A percentile compares a stretch with the other conserved stretches of the same genome.
Evolutionary conservation across 2,329 filamentous ascomycete genomes (phyloP).

Genomic region (Metarhizium brunneum): DNA sequence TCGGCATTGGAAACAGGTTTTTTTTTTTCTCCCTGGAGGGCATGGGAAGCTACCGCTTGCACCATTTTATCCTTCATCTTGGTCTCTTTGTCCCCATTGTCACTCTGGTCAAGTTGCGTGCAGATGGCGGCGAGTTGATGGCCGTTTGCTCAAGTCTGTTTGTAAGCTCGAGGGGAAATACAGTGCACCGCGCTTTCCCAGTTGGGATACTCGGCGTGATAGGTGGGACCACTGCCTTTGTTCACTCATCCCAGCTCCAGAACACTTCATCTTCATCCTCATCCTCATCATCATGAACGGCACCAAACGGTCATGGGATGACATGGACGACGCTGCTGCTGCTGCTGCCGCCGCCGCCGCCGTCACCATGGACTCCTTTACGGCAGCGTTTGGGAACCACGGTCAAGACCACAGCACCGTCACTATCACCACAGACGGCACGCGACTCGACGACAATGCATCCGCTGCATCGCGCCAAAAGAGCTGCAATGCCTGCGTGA

Average conservation of each 20-base stretch:
- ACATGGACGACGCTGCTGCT: constrained; percentile 3
- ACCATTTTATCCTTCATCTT: no score
- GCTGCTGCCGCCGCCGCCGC: neutral
- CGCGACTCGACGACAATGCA: constrained; percentile 19
- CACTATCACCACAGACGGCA: constrained; percentile 5
- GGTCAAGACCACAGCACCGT: neutral
- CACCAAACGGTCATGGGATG: constrained; percentile 4
- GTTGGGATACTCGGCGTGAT: no score
- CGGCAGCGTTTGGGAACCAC: neutral
- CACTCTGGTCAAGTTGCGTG: no score
- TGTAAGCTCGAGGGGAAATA: neutral
- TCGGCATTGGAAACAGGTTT: neutral
- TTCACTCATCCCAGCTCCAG: neutral
- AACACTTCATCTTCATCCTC: neutral
- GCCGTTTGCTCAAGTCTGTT: no score
- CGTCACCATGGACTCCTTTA: neutral
- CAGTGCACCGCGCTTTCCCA: no score
- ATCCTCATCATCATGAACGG: neutral
- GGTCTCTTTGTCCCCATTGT: no score
- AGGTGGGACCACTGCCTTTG: no score
- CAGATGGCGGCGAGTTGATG: no score
- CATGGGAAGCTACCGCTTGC: no score
- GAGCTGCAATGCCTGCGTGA: constrained; percentile 40
- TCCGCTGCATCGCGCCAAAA: constrained; percentile 37
- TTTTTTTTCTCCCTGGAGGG: no score